A percentile compares a stretch with the other conserved stretches of the same genome.
These are phyloP conservation scores for Trichaptum fuscoviolaceum DNA, from an alignment of 768 basidiomycete genomes.

Conservation along the genomic window DNA sequence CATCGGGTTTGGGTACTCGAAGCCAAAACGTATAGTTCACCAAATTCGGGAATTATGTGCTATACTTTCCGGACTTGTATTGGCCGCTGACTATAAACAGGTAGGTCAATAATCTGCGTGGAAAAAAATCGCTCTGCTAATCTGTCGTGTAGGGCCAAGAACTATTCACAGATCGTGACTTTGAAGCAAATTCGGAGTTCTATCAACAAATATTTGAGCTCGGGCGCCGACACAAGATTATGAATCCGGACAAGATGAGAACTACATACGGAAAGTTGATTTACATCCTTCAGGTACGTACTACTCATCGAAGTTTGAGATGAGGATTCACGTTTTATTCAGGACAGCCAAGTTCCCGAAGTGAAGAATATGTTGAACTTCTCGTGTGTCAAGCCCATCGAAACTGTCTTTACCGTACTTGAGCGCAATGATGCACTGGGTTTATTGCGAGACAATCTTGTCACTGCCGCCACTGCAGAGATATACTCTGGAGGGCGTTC, in stretches of 20 bases:
- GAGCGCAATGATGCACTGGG: constrained; percentile 60
- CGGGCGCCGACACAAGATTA: constrained; percentile 81
- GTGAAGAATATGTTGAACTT: constrained; percentile 78
- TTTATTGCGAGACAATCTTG: constrained; percentile 70
- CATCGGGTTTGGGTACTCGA: constrained; percentile 68
- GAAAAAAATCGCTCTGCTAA: background rate
- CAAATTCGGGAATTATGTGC: constrained; percentile 86
- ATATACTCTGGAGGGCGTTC: constrained; percentile 68
- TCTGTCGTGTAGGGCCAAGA: constrained; percentile 52
- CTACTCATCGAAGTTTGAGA: background rate
- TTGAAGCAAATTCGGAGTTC: constrained; percentile 73
- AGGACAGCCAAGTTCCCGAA: constrained; percentile 84
- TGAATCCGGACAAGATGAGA: constrained; percentile 91
- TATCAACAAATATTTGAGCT: constrained; percentile 79
- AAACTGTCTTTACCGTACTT: constrained; percentile 64
- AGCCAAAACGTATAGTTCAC: constrained; percentile 81
- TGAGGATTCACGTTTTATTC: background rate
- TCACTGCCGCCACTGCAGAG: constrained; percentile 76
- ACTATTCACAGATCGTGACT: constrained; percentile 76
- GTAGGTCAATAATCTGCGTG: background rate
- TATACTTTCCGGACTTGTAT: constrained; percentile 77
- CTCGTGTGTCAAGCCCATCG: constrained; percentile 72
- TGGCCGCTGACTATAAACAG: constrained; percentile 81
- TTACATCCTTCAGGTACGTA: constrained; percentile 69
- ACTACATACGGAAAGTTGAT: constrained; percentile 84